Evolutionary conservation across 2,329 filamentous ascomycete species (phyloP), one percentile per base, ranked within the genome.

Genomic region (Ophioceras dolichostomum): DNA sequence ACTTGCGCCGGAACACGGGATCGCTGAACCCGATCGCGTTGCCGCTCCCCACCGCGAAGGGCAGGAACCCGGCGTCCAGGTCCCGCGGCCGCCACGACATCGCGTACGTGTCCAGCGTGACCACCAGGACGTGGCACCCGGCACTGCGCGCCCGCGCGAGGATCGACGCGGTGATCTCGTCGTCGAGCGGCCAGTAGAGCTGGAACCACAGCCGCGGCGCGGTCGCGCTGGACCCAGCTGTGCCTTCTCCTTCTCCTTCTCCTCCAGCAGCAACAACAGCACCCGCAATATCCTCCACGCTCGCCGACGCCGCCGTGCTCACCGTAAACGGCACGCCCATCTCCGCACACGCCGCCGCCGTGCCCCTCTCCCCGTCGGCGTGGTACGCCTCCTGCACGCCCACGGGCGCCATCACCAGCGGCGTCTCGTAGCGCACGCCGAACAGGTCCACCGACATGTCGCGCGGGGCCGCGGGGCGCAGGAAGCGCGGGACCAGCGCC

Each of bases 21-120:
- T 86, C 80, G 2, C 66, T 66, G 45, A 85, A 76, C 2, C 78
- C 79, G 3, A 78, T 65, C 32, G 69, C 62, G 36, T 72, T 68
- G 3, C 79, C 79, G 9, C 71, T 53, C 0, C 72, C 71, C 28
- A 59, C 64, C 20, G 76, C 56, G 44, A 83, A 81, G 0, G 77
- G 71, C 0, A 75, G 48, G 47, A 73, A 80, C 3, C 63, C 71
- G 12, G 67, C 65, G 44, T 83, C 79, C 4, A 85, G 65, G 49
- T 85, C 80, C 0, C 62, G 65, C 0, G 79, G 80, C 27, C 82
- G 64, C 79, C 80, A 87, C 1, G 69, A 70, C 26, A 86, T 62
- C 10, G 68, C 67, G 56, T 74, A 83, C 0, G 79, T 85, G 53
- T 87, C 82, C 0, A 85, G 62, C 0, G 83, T 87, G 1, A 87